Base-by-base conservation (phyloP, 2,329 filamentous ascomycete genomes). In the Ceratocystis eucalypticola region DNA sequence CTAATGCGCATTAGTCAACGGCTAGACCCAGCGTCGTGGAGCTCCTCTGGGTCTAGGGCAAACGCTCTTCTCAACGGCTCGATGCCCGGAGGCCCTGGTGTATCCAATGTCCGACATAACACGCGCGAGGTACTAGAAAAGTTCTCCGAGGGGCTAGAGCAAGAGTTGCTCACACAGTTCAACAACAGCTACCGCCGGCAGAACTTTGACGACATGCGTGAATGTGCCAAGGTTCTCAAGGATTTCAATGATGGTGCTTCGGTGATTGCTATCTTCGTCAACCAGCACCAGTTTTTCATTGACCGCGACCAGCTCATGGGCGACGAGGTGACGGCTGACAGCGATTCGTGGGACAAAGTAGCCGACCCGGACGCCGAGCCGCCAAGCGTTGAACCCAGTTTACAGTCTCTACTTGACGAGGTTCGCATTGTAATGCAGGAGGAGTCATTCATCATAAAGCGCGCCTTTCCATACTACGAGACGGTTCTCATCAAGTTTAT, bases 281-380 rank as follows among this genome's bases (percentile, higher is more conserved):
- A 99, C 74, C 94, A 99, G 75, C 95, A 99, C 76, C 91, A 96
- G 73, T 99, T 99, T 81, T 99, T 99, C 77, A 96, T 99, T 73
- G 94, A 97, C 74, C 83, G 92, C 30, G 94, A 91, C 70, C 93
- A 97, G 74, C 80, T 99, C 67, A 87, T 96, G 62, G 88, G 88
- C 0, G 92, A 96, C 72, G 92, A 96, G 74, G 84, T 96, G 17
- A 82, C 82, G 2, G 82, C 84, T 12, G 89, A 94, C 71, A 82
- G 81, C 67, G 84, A 91, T 69, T 87, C 85, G 1, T 96, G 93
- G 92, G 93, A 97, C 67, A 87, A 88, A 70, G 80, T 99, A 64
- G 93, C 95, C 61, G 94, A 99, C 73, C 95, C 95, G 0, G 94
- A 99, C 76, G 85, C 89, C 0, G 92, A 96, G 62, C 89, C 92